Percentiles rank a stretch among this genome's conserved stretches.
Evolutionary conservation across 495 filamentous ascomycete species (phyloP).

Genomic region (Neurospora sp.): DNA sequence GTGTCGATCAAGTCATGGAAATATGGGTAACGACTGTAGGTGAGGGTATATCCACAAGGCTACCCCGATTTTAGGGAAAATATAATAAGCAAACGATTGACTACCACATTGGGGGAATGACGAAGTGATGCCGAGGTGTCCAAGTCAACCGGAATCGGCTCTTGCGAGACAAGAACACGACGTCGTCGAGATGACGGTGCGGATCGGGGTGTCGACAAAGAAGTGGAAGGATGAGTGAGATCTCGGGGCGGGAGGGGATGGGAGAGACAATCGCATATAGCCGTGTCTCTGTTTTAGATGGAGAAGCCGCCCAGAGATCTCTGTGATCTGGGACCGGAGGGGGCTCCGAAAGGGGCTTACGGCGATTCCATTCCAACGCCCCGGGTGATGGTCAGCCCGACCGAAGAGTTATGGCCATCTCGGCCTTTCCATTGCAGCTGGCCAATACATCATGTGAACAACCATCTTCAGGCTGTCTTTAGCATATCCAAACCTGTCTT

Average conservation of each 20-base stretch:
- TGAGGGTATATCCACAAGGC: not conserved
- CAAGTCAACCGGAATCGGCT: not conserved
- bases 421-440: not conserved
- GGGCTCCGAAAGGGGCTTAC: not conserved
- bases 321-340: not conserved
- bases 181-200: not conserved
- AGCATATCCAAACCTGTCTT: not conserved
- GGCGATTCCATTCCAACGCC: not conserved
- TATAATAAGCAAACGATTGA: not conserved
- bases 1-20: not conserved
- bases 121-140: not conserved
- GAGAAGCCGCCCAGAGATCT: not conserved
- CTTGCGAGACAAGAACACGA: not conserved
- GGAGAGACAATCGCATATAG: not conserved
- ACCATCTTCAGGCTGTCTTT: not conserved
- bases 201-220: conserved; percentile 1
- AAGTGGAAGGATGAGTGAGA: not conserved
- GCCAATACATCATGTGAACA: not conserved
- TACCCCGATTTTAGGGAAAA: not conserved
- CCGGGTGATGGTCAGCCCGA: not conserved
- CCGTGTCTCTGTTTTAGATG: not conserved
- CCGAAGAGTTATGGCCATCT: not conserved
- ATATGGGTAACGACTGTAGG: not conserved
- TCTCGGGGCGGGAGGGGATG: not conserved
- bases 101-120: not conserved